Percentiles rank a stretch among this genome's conserved stretches.
Evolutionary conservation across 129 eudicot species (phyloP).

Genomic region (Centaurea solstitialis): DNA sequence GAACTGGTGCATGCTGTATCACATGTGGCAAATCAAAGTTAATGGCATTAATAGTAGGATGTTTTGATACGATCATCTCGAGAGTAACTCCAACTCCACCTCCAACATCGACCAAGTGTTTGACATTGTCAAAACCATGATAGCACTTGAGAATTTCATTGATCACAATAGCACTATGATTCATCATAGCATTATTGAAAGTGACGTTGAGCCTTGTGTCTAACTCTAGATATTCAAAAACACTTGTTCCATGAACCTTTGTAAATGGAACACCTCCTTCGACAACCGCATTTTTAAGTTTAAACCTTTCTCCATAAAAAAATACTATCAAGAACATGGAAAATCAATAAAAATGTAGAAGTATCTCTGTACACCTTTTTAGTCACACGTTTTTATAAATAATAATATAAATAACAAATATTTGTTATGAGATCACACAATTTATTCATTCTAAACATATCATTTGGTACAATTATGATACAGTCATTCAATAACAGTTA

Average conservation of each 20-base stretch:
- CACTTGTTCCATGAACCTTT: slow-evolving; percentile 31
- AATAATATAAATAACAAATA: background rate
- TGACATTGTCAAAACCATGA: slow-evolving; percentile 25
- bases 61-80: slow-evolving; percentile 16
- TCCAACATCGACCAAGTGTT: slow-evolving; percentile 39
- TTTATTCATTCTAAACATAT: too few species aligned
- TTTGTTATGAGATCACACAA: background rate
- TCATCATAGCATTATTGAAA: slow-evolving; percentile 35
- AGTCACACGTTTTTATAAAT: background rate
- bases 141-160: slow-evolving; percentile 21
- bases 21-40: slow-evolving; percentile 45
- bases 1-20: slow-evolving; percentile 14
- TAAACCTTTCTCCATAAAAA: slow-evolving; percentile 18
- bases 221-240: slow-evolving; percentile 24
- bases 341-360: too few species aligned
- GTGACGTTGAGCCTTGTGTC: slow-evolving; percentile 18
- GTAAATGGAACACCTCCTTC: slow-evolving; percentile 31
- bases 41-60: slow-evolving; percentile 27
- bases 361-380: too few species aligned
- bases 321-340: background rate
- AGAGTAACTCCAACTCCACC: slow-evolving; percentile 38
- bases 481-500: too few species aligned
- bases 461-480: too few species aligned
- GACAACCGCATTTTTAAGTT: slow-evolving; percentile 23
- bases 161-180: slow-evolving; percentile 25